Conservation (phyloP, 2,329 filamentous ascomycete species). For the Fusarium hostae region DNA sequence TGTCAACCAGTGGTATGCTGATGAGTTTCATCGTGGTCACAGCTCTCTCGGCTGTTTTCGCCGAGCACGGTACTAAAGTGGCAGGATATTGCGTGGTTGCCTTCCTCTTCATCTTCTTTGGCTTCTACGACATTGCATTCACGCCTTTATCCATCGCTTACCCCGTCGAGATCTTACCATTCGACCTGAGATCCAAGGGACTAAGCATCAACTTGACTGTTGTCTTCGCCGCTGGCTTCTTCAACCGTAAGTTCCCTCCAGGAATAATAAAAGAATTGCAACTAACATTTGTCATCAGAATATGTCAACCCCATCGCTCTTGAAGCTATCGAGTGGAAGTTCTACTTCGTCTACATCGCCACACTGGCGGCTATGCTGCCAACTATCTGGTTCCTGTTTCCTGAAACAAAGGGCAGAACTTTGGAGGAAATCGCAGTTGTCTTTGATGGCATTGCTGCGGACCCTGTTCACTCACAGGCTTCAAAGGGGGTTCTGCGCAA, state of each 20-base stretch:
- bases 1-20: constrained; percentile 21
- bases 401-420: constrained; percentile 27
- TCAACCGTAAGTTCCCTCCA: constrained; percentile 1
- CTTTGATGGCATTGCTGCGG: constrained; percentile 11
- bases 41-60: constrained; percentile 9
- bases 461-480: not conserved
- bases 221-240: constrained; percentile 14
- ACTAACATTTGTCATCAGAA: not conserved
- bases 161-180: constrained; percentile 30
- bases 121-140: constrained; percentile 32
- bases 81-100: constrained; percentile 19
- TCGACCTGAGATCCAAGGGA: constrained; percentile 19
- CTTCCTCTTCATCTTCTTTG: constrained; percentile 25
- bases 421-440: constrained; percentile 28
- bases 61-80: not conserved
- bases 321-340: constrained; percentile 24
- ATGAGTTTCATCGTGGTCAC: constrained; percentile 19
- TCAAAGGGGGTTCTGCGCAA: not conserved
- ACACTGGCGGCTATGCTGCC: not conserved
- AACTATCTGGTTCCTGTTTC: constrained; percentile 27
- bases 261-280: accelerated
- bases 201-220: constrained; percentile 21
- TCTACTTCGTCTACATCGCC: constrained; percentile 28
- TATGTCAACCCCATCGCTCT: constrained; percentile 33
- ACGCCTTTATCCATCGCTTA: constrained; percentile 15